Percentiles rank a stretch among this genome's conserved stretches.
Conservation (phyloP, 495 filamentous ascomycete genomes). For the Neurospora sp. region DNA sequence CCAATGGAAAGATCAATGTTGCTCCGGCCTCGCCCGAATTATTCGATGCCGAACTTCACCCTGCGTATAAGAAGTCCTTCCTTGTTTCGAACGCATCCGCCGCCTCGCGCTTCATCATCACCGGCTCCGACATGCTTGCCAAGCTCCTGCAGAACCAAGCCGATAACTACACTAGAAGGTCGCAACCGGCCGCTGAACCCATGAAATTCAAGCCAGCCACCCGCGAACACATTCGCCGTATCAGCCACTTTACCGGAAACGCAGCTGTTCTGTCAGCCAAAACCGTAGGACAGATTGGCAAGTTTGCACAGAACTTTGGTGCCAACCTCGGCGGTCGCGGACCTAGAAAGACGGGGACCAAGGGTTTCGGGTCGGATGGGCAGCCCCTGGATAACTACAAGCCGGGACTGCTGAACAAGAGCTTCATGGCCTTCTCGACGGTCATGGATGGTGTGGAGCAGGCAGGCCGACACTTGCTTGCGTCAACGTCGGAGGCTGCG, state of each 20-base stretch:
- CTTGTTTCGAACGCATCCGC: conserved; percentile 84
- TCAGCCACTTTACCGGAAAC: conserved; percentile 66
- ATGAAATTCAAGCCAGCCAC: conserved; percentile 82
- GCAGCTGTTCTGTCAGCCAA: conserved; percentile 74
- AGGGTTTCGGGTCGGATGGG: conserved; percentile 52
- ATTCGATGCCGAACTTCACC: conserved; percentile 70
- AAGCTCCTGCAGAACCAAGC: conserved; percentile 67
- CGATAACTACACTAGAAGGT: conserved; percentile 69
- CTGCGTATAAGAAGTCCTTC: conserved; percentile 76
- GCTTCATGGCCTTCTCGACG: conserved; percentile 91
- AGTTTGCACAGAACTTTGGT: conserved; percentile 78
- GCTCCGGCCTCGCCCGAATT: conserved; percentile 72
- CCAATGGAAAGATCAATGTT: conserved; percentile 58
- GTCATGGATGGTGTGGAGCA: conserved; percentile 89
- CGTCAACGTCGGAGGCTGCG: conserved; percentile 61
- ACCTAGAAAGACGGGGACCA: conserved; percentile 41
- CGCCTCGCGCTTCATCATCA: conserved; percentile 89
- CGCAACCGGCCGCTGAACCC: conserved; percentile 64
- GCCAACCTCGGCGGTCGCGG: conserved; percentile 59
- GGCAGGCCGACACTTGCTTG: conserved; percentile 64
- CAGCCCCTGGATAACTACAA: conserved; percentile 59
- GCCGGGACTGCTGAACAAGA: conserved; percentile 88
- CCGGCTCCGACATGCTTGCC: conserved; percentile 66
- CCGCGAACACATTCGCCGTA: conserved; percentile 72
- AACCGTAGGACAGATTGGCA: conserved; percentile 72